Conservation (phyloP, 805 yeast species). For the Yamadazyma akitaensis region DNA sequence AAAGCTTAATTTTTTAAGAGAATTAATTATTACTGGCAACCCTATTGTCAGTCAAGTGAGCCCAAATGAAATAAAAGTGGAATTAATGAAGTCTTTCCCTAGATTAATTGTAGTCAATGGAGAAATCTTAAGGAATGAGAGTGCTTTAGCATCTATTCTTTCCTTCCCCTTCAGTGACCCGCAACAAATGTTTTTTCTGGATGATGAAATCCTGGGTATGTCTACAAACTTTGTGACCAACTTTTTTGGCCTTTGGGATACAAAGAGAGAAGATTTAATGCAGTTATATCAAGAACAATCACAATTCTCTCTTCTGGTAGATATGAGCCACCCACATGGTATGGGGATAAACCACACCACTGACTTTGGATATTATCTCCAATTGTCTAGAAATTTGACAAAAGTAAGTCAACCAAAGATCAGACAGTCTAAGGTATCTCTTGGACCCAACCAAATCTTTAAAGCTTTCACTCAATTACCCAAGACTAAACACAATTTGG, state of each 20-base stretch:
- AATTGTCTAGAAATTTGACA: conserved; percentile 73
- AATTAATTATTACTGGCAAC: conserved; percentile 73
- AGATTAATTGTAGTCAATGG: conserved; percentile 76
- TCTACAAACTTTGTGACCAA: conserved; percentile 78
- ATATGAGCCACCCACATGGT: conserved; percentile 61
- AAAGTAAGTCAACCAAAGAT: conserved; percentile 55
- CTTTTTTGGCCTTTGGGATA: conserved; percentile 79
- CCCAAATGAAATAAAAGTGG: conserved; percentile 48
- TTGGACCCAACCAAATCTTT: conserved; percentile 67
- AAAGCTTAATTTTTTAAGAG: conserved; percentile 70
- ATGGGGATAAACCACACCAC: conserved; percentile 14
- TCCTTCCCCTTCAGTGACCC: conserved; percentile 53
- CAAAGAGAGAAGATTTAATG: conserved; percentile 64
- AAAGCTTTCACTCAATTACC: conserved; percentile 68
- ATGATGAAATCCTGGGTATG: conserved; percentile 60
- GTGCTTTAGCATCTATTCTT: conserved; percentile 48
- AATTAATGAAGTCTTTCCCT: conserved; percentile 75
- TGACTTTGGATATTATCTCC: conserved; percentile 63
- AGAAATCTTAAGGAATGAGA: conserved; percentile 70
- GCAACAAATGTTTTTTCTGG: conserved; percentile 78
- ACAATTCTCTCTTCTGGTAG: conserved; percentile 78
- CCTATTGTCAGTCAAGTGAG: conserved; percentile 51
- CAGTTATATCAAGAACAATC: conserved; percentile 78
- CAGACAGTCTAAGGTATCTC: conserved; percentile 55
- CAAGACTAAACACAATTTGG: conserved; percentile 67